Conservation (phyloP, 2,329 filamentous ascomycete species). For the Stagonosporopsis rhizophila region DNA sequence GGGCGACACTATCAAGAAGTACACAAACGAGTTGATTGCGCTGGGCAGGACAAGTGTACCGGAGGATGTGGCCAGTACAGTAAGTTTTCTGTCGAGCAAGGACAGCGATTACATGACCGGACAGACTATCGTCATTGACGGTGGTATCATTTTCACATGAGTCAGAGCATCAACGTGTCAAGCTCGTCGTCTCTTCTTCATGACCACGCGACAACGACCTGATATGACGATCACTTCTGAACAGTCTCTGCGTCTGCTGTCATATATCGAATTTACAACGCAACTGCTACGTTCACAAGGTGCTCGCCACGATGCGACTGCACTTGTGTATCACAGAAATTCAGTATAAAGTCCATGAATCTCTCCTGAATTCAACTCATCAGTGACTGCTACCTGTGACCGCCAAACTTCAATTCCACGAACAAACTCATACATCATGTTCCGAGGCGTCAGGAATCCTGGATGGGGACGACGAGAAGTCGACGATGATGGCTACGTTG, state of each 20-base stretch:
- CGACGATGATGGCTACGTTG: not conserved
- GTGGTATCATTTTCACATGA: conserved; percentile 61
- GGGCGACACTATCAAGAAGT: conserved; percentile 64
- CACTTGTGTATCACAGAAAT: not conserved
- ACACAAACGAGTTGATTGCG: conserved; percentile 61
- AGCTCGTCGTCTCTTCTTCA: not conserved
- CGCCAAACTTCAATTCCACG: not conserved
- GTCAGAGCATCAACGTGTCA: not conserved
- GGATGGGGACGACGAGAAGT: no score
- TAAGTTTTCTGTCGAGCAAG: conserved; percentile 66
- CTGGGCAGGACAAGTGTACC: conserved; percentile 65
- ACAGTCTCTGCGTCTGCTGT: not conserved
- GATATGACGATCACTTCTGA: no score
- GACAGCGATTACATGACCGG: conserved; percentile 72
- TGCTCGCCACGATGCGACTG: not conserved
- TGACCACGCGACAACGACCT: no score
- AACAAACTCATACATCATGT: not conserved
- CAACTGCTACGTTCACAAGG: not conserved
- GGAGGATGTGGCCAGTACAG: conserved; percentile 68
- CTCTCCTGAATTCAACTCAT: not conserved
- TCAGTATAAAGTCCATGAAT: not conserved
- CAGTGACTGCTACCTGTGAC: not conserved
- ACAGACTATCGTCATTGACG: conserved; percentile 69
- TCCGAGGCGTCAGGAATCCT: not conserved
- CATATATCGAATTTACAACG: not conserved